These are phyloP conservation scores for Xylariaceae sp. DNA, from an alignment of 2,329 filamentous ascomycete species.

Conservation along the genomic window DNA sequence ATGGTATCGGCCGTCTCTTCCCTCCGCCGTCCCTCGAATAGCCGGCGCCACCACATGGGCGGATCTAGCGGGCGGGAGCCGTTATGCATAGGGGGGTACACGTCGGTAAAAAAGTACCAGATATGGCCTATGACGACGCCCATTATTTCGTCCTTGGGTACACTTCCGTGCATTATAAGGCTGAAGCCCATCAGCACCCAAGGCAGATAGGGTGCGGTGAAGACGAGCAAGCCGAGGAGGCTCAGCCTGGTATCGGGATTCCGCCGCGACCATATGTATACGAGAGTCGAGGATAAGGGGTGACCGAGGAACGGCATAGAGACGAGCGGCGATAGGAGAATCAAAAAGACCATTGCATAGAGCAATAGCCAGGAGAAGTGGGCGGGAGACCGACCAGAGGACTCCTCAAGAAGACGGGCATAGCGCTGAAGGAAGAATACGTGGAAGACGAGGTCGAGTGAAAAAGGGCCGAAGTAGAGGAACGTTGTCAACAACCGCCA, in stretches of 20 bases:
- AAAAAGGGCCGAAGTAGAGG: slow-evolving; percentile 93
- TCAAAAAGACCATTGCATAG: slow-evolving; percentile 74
- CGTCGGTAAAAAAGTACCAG: slow-evolving; percentile 97
- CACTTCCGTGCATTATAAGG: slow-evolving; percentile 77
- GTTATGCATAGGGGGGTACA: slow-evolving; percentile 86
- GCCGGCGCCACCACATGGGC: slow-evolving; percentile 78
- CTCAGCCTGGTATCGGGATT: slow-evolving; percentile 89
- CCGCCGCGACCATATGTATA: slow-evolving; percentile 95
- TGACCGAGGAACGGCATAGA: slow-evolving; percentile 94
- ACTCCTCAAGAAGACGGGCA: slow-evolving; percentile 89
- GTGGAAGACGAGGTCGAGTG: slow-evolving; percentile 90
- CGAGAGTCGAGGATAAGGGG: slow-evolving; percentile 82
- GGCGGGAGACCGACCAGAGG: slow-evolving; percentile 82
- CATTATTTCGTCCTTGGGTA: slow-evolving; percentile 95
- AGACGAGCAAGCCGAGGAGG: slow-evolving; percentile 81
- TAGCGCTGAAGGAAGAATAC: slow-evolving; percentile 98
- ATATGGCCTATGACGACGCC: slow-evolving; percentile 92
- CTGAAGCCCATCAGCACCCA: slow-evolving; percentile 95
- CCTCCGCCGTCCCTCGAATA: slow-evolving; percentile 62
- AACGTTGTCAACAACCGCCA: slow-evolving; percentile 97
- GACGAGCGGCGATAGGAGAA: slow-evolving; percentile 77
- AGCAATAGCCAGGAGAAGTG: slow-evolving; percentile 93
- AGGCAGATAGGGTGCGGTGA: slow-evolving; percentile 88
- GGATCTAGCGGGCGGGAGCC: slow-evolving; percentile 83
- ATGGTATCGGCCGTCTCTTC: slow-evolving; percentile 48